These are phyloP conservation scores for Fraxinus latifolia DNA, from an alignment of 305 asterid genomes.

Conservation along the genomic window DNA sequence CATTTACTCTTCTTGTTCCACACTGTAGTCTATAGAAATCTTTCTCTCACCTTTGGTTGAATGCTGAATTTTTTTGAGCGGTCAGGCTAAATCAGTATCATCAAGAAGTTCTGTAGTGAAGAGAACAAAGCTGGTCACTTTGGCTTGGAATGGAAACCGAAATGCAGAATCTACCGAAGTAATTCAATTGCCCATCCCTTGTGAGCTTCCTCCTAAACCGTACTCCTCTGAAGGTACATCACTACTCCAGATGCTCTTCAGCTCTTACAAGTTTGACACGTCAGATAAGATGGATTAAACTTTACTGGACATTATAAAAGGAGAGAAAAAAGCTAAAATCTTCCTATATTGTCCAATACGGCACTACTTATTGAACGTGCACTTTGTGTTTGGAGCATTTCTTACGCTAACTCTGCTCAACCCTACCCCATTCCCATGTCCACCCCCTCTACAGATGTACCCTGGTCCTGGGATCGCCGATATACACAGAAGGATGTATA, in stretches of 20 bases:
- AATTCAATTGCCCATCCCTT: conserved; percentile 70
- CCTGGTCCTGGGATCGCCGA: conserved; percentile 94
- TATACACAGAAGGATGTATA: conserved; percentile 76
- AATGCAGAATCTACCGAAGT: conserved; percentile 42
- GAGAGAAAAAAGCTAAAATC: background rate
- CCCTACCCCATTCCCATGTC: background rate
- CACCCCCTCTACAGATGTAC: conserved; percentile 52
- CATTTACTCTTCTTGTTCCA: background rate
- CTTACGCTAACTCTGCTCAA: background rate
- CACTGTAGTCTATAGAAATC: background rate
- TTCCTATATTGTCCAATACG: background rate
- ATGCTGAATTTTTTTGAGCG: conserved; percentile 11
- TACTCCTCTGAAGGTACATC: conserved; percentile 59
- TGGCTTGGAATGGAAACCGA: conserved; percentile 53
- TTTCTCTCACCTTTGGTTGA: background rate
- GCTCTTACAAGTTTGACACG: background rate
- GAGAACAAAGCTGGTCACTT: conserved; percentile 56
- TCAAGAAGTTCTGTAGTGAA: conserved; percentile 34
- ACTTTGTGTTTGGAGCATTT: background rate
- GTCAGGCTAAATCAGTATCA: conserved; percentile 37
- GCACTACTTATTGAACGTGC: background rate
- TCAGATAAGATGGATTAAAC: background rate
- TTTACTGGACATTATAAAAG: background rate
- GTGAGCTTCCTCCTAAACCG: conserved; percentile 80
- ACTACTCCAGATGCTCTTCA: background rate